A percentile compares a stretch with the other conserved stretches of the same genome.
Evolutionary conservation across 2,329 filamentous ascomycete species (phyloP).

Genomic region (Shiraia sp.): DNA sequence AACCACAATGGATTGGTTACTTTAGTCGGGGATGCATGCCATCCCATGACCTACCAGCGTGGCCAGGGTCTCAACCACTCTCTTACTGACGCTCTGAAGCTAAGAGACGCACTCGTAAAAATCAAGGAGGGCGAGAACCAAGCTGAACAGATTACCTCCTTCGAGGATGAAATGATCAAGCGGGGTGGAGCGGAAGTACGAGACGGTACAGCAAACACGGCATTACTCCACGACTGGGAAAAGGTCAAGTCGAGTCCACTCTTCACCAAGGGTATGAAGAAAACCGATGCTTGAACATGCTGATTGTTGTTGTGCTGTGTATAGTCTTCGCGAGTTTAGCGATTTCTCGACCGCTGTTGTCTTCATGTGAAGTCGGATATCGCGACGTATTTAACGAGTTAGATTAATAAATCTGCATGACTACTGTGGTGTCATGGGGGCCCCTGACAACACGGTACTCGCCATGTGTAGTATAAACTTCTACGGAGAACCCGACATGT

Average conservation of each 20-base stretch:
- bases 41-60: constrained; percentile 51
- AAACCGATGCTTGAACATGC: constrained; percentile 11
- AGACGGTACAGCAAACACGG: constrained; percentile 38
- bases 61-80: constrained; percentile 57
- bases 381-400: too few species aligned
- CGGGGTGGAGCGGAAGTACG: constrained; percentile 39
- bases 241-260: constrained; percentile 39
- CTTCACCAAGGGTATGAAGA: constrained; percentile 38
- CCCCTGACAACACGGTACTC: too few species aligned
- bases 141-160: constrained; percentile 40
- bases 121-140: constrained; percentile 26
- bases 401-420: too few species aligned
- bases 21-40: constrained; percentile 46
- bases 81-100: constrained; percentile 48
- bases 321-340: too few species aligned
- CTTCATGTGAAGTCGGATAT: too few species aligned
- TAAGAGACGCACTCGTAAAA: constrained; percentile 40
- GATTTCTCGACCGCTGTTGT: too few species aligned
- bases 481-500: too few species aligned
- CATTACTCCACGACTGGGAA: constrained; percentile 44
- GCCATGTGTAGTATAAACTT: too few species aligned
- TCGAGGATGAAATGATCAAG: constrained; percentile 52
- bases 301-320: background rate
- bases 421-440: too few species aligned
- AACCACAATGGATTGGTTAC: constrained; percentile 41